These are phyloP conservation scores for Fraxinus angustifolia DNA, from an alignment of 305 asterid genomes.

Conservation along the genomic window DNA sequence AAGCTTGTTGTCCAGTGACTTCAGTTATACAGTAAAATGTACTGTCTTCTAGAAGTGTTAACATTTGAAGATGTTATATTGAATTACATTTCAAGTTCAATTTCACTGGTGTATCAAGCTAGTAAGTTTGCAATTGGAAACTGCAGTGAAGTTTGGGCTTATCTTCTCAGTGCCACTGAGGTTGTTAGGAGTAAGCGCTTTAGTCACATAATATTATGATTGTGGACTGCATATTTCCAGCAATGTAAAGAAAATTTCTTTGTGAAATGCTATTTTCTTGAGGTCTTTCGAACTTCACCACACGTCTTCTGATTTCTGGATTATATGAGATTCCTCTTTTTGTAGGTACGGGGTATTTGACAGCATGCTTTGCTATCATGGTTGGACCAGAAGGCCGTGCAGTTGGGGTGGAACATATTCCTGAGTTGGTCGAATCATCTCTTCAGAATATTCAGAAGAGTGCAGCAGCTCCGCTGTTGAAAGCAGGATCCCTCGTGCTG, in stretches of 20 bases:
- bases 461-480: constrained; percentile 69
- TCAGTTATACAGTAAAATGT: neutral
- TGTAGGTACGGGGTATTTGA: constrained; percentile 90
- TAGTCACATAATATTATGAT: neutral
- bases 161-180: neutral
- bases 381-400: constrained; percentile 85
- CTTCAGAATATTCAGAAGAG: constrained; percentile 61
- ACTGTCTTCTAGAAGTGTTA: neutral
- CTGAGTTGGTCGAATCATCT: constrained; percentile 71
- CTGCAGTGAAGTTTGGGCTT: neutral
- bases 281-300: neutral
- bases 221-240: neutral
- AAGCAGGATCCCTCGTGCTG: constrained; percentile 65
- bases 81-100: neutral
- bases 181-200: neutral
- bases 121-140: neutral
- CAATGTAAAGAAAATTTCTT: neutral
- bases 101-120: neutral
- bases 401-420: constrained; percentile 95
- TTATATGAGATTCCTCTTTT: constrained; percentile 17
- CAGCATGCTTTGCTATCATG: constrained; percentile 91
- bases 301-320: constrained; percentile 19
- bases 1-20: neutral
- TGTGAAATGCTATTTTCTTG: constrained; percentile 12
- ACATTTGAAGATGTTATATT: neutral